These are phyloP conservation scores for Trichoderma semiorbis DNA, from an alignment of 2,329 filamentous ascomycete genomes.

Conservation along the genomic window DNA sequence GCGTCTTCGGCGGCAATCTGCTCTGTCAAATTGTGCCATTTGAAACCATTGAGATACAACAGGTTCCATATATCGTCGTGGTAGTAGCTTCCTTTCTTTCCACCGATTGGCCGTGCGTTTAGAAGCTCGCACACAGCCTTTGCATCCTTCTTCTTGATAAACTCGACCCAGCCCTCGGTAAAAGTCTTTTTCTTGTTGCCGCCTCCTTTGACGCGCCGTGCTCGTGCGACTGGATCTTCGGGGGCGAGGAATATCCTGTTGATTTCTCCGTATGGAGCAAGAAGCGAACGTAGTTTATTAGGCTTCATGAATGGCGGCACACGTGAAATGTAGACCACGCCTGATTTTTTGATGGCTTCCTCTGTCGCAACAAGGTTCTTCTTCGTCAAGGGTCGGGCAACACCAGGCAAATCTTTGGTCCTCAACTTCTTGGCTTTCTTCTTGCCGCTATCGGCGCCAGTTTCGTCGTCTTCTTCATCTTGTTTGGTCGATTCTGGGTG, in stretches of 20 bases:
- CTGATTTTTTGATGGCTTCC: slow-evolving; percentile 66
- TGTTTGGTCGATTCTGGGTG: slow-evolving; percentile 25
- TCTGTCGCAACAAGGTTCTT: slow-evolving; percentile 66
- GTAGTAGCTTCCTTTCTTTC: slow-evolving; percentile 80
- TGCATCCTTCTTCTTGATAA: slow-evolving; percentile 69
- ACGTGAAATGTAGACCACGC: slow-evolving; percentile 78
- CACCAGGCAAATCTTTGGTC: slow-evolving; percentile 41
- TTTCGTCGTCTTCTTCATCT: slow-evolving; percentile 24
- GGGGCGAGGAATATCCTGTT: slow-evolving; percentile 77
- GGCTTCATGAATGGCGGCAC: slow-evolving; percentile 89
- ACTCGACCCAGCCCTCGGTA: slow-evolving; percentile 85
- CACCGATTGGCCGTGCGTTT: slow-evolving; percentile 74
- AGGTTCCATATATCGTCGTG: slow-evolving; percentile 85
- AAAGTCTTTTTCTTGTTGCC: slow-evolving; percentile 83
- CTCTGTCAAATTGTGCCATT: slow-evolving; percentile 72
- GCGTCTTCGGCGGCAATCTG: slow-evolving; percentile 81
- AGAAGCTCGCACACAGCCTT: slow-evolving; percentile 72
- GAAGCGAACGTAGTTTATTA: slow-evolving; percentile 68
- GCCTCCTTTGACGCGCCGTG: slow-evolving; percentile 64
- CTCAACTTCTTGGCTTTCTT: slow-evolving; percentile 27
- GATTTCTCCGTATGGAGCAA: slow-evolving; percentile 71
- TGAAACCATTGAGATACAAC: slow-evolving; percentile 77
- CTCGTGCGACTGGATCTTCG: slow-evolving; percentile 65
- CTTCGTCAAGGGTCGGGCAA: slow-evolving; percentile 56
- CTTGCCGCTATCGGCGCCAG: slow-evolving; percentile 20